Evolutionary conservation across 176 grass and related monocot species (phyloP).

Genomic region (Metroxylon sagu): DNA sequence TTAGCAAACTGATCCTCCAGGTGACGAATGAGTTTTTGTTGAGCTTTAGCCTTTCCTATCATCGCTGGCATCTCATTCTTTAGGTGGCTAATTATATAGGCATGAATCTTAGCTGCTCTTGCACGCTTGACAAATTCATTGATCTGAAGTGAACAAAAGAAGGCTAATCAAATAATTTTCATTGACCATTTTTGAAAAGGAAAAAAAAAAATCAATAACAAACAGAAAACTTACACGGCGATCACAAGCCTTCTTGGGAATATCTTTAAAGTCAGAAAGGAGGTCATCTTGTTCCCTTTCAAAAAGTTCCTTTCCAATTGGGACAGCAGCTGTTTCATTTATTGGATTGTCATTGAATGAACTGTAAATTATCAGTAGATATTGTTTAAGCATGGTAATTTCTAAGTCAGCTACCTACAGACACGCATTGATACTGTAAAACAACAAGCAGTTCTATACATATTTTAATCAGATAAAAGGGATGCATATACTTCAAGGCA

Average conservation of each 20-base stretch:
- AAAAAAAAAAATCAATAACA: neutral
- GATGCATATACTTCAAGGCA: too few species aligned
- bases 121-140: constrained; percentile 97
- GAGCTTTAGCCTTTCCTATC: constrained; percentile 92
- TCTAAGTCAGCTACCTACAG: neutral
- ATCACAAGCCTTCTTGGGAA: constrained; percentile 98
- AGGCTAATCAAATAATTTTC: neutral
- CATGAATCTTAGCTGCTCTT: constrained; percentile 94
- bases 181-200: neutral
- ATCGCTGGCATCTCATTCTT: constrained; percentile 88
- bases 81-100: constrained; percentile 85
- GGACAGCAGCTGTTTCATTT: constrained; percentile 70
- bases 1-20: constrained; percentile 73
- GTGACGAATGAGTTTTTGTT: constrained; percentile 82
- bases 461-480: too few species aligned
- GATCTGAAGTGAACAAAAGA: constrained; percentile 37
- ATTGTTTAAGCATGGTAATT: neutral
- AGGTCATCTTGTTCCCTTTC: constrained; percentile 96
- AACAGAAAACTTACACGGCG: constrained; percentile 43
- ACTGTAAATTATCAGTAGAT: constrained; percentile 31
- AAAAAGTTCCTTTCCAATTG: constrained; percentile 90
- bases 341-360: constrained; percentile 99
- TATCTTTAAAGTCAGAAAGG: constrained; percentile 93
- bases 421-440: neutral
- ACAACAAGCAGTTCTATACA: too few species aligned